Percentiles rank a stretch among this genome's conserved stretches.
Evolutionary conservation across 129 eudicot genomes (phyloP).

Genomic region (Oenanthe sinensis): DNA sequence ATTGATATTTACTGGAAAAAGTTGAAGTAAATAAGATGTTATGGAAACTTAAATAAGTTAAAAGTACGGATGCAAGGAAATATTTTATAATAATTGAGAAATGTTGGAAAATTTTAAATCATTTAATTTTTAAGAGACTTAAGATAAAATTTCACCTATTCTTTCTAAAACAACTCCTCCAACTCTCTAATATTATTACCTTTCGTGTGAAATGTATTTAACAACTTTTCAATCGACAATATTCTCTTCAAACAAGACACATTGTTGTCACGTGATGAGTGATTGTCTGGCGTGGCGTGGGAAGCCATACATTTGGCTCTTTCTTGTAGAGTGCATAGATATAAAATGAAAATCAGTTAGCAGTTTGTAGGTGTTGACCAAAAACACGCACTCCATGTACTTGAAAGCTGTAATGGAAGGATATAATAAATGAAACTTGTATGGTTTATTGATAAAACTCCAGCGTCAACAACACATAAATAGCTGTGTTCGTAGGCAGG

Average conservation of each 20-base stretch:
- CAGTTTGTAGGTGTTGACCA: conserved; percentile 5
- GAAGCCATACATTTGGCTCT: background rate
- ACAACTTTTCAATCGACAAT: background rate
- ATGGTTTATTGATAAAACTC: background rate
- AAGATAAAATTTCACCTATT: no score
- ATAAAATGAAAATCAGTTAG: background rate
- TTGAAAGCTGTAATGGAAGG: background rate
- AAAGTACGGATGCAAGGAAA: no score
- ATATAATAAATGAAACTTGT: background rate
- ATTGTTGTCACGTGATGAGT: background rate
- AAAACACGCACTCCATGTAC: conserved; percentile 6
- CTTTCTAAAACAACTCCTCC: no score
- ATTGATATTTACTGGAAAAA: no score
- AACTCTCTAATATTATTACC: no score
- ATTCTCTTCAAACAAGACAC: background rate
- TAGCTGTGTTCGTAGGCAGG: conserved; percentile 7
- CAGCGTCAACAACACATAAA: background rate
- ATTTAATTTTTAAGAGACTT: no score
- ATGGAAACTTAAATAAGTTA: background rate
- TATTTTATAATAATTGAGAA: no score
- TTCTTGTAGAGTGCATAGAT: background rate
- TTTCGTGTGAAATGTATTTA: no score
- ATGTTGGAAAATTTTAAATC: no score
- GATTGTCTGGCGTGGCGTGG: background rate
- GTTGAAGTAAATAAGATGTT: background rate